phyloP scores from a whole-genome alignment of 495 filamentous ascomycete species.

The Glarea lozoyensis region DNA sequence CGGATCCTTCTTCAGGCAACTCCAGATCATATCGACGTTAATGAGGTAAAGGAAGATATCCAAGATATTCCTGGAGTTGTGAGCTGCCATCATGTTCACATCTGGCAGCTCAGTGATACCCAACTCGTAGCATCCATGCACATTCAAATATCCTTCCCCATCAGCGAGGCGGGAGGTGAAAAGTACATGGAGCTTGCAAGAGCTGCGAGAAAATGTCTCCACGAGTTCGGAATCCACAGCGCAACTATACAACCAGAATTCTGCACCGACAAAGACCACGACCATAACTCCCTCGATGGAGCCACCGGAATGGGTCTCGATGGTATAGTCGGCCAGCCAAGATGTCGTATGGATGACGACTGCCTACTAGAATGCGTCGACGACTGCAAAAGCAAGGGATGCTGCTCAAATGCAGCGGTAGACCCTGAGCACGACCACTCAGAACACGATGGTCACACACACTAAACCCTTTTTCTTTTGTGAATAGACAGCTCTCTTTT shows the following conservation, averaged over 20 bases:
- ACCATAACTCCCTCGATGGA: constrained; percentile 22
- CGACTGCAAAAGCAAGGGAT: constrained; percentile 64
- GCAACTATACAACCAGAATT: constrained; percentile 98
- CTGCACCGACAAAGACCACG: constrained; percentile 45
- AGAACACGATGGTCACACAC: constrained; percentile 21
- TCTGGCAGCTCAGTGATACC: constrained; percentile 93
- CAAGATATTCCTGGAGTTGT: constrained; percentile 71
- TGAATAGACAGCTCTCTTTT: no score
- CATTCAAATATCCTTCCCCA: constrained; percentile 69
- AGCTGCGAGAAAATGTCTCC: constrained; percentile 73
- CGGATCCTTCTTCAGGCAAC: constrained; percentile 91
- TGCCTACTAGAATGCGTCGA: constrained; percentile 86
- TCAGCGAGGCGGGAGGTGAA: constrained; percentile 61
- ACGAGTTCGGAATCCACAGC: constrained; percentile 95
- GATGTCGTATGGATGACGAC: constrained; percentile 36
- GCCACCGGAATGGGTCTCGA: constrained; percentile 17
- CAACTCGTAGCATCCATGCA: constrained; percentile 89
- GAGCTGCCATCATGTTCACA: constrained; percentile 89
- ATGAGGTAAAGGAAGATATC: constrained; percentile 90
- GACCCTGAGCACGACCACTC: constrained; percentile 12
- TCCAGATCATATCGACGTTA: constrained; percentile 73
- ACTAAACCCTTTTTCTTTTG: constrained; percentile 15
- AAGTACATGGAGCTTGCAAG: constrained; percentile 84
- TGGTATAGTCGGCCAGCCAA: constrained; percentile 23
- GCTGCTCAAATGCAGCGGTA: constrained; percentile 40